Evolutionary conservation across 2,329 filamentous ascomycete genomes (phyloP), one percentile per base, ranked within the genome.

Genomic region (Venturia nashicola): DNA sequence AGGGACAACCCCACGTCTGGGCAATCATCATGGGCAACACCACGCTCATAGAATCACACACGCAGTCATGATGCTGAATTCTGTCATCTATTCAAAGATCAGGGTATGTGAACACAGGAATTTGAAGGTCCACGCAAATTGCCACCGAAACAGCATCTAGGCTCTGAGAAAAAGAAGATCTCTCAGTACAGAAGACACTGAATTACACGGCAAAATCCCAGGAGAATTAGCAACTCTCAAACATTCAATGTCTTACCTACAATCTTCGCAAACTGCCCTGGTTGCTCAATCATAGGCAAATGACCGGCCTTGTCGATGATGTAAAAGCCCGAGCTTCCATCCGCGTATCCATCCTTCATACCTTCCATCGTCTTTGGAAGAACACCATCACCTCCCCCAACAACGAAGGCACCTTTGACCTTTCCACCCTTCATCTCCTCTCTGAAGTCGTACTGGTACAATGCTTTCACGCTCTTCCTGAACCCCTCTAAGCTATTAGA

Each of bases 221-320:
- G 27, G 27, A 27, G 27, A 27, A 27, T 2, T 27, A 27, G 6
- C 6, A 39, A 6, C 2, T 39, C 44, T 48, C 23, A 48, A n/a
- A 23, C 46, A 3, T 6, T 51, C 65, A 90, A 68, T 67, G 89
- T 89, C 9, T 73, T 77, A 51, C 78, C 76, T 2, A 93, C 78
- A 57, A 83, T 83, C 36, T 81, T 76, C 71, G 86, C 86, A 72
- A 92, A 91, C 4, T 80, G 84, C 64, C 79, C 75, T 0, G 89
- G 86, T 68, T 84, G 82, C 75, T 95, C 91, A 59, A 86, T 86
- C 89, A 95, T 95, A 0, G 91, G 91, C 70, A 96, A 75, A 77
- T 96, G 91, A 0, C 91, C 91, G 0, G 90, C 85, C 9, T 81
- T 77, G 0, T 88, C 83, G 11, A 95, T 82, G 65, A 88, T 74